Conservation (phyloP, 2,329 filamentous ascomycete species). For the Ambrosiella beaveri region DNA sequence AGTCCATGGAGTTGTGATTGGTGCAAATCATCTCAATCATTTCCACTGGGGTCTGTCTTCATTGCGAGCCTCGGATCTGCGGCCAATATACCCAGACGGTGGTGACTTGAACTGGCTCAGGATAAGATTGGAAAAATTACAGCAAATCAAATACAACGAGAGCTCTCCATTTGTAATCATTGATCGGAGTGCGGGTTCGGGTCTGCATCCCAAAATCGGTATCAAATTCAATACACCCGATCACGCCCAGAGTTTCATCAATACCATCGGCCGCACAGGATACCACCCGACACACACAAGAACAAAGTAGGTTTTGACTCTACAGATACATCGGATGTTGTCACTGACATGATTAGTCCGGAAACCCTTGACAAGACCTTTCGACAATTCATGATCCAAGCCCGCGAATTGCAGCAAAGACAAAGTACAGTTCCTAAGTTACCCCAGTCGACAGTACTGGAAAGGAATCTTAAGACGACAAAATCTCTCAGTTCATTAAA, state of each 20-base stretch:
- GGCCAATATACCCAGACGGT: not conserved
- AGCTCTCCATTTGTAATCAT: not conserved
- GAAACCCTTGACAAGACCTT: not conserved
- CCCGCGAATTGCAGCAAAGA: not conserved
- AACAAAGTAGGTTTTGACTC: not conserved
- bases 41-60: constrained; percentile 6
- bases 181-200: not conserved
- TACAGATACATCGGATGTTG: not conserved
- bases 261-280: not conserved
- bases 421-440: not conserved
- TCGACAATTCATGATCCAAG: not conserved
- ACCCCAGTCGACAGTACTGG: not conserved
- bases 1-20: constrained; percentile 8
- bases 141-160: constrained; percentile 2
- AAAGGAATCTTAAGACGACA: not conserved
- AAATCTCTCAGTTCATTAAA: not conserved
- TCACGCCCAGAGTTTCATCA: not conserved
- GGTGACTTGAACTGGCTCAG: not conserved
- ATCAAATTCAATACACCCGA: not conserved
- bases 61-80: not conserved
- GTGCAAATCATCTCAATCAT: not conserved
- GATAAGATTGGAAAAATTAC: not conserved
- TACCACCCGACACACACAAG: not conserved
- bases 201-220: not conserved
- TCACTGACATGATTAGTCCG: not conserved